Percentiles rank a stretch among this genome's conserved stretches.
These are phyloP conservation scores for Dentipellis fragilis DNA, from an alignment of 768 basidiomycete genomes.

Conservation along the genomic window DNA sequence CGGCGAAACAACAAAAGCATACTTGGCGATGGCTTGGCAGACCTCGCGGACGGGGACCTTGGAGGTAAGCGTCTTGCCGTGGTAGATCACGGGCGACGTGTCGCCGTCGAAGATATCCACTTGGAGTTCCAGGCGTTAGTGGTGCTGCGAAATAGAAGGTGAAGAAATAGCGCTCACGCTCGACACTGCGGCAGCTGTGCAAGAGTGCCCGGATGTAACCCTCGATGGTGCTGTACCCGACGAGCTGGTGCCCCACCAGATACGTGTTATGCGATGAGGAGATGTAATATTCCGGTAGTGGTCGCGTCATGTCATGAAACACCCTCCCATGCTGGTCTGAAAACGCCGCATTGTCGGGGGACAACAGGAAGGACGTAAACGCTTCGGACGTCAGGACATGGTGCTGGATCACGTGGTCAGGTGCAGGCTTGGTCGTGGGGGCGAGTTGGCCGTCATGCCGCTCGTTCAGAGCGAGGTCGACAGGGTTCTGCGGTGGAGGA, in stretches of 20 bases:
- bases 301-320: conserved; percentile 81
- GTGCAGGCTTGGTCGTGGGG: conserved; percentile 2
- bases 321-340: conserved; percentile 41
- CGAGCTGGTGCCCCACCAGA: conserved; percentile 75
- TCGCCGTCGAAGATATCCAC: conserved; percentile 94
- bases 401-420: conserved; percentile 1
- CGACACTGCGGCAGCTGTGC: conserved; percentile 88
- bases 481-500: conserved; percentile 18
- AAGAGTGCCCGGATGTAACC: conserved; percentile 88
- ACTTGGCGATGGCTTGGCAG: conserved; percentile 76
- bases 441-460: conserved; percentile 1
- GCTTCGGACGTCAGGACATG: conserved; percentile 38
- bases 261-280: conserved; percentile 92
- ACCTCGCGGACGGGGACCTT: conserved; percentile 75
- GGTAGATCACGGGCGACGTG: conserved; percentile 73
- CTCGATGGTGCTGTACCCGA: conserved; percentile 85
- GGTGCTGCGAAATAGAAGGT: not conserved
- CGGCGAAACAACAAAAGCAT: conserved; percentile 83
- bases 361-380: conserved; percentile 75
- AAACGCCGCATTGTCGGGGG: conserved; percentile 62
- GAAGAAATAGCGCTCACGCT: conserved; percentile 45
- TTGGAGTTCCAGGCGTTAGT: conserved; percentile 21
- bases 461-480: conserved; percentile 17
- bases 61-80: conserved; percentile 81
- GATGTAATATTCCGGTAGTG: conserved; percentile 81